These are phyloP conservation scores for Phytopythium oedochilum DNA, from an alignment of 352 stramenopile genomes.

Conservation along the genomic window DNA sequence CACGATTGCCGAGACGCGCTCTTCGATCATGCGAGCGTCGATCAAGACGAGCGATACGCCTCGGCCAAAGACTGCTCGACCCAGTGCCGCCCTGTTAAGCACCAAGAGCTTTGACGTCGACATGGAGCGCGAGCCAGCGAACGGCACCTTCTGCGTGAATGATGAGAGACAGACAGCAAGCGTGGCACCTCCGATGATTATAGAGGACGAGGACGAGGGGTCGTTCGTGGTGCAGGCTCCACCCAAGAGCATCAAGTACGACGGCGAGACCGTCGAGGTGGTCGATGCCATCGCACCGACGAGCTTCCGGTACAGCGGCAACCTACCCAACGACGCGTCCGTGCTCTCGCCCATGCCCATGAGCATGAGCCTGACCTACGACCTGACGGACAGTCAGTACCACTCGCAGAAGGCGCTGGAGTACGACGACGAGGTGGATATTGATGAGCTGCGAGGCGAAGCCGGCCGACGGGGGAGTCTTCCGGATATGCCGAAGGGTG, in stretches of 20 bases:
- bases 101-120: slow-evolving; percentile 59
- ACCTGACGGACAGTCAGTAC: slow-evolving; percentile 62
- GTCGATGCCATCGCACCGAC: slow-evolving; percentile 38
- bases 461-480: slow-evolving; percentile 34
- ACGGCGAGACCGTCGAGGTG: slow-evolving; percentile 45
- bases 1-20: slow-evolving; percentile 40
- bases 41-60: slow-evolving; percentile 11
- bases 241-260: slow-evolving; percentile 71
- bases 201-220: slow-evolving; percentile 14
- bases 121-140: slow-evolving; percentile 29
- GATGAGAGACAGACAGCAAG: slow-evolving; percentile 20
- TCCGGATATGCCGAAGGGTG: slow-evolving; percentile 17
- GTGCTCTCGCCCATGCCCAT: slow-evolving; percentile 35
- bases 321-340: slow-evolving; percentile 25
- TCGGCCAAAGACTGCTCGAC: not conserved
- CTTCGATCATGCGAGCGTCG: slow-evolving; percentile 20
- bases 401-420: slow-evolving; percentile 67
- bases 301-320: slow-evolving; percentile 68
- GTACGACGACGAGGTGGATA: slow-evolving; percentile 52
- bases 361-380: slow-evolving; percentile 57
- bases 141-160: slow-evolving; percentile 51
- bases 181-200: not conserved
- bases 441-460: slow-evolving; percentile 17
- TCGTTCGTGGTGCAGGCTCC: slow-evolving; percentile 23
- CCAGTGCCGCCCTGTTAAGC: slow-evolving; percentile 8